These are phyloP conservation scores for Apophysomyces trapeziformis DNA, from an alignment of 371 early-diverging fungal genomes.

Conservation along the genomic window DNA sequence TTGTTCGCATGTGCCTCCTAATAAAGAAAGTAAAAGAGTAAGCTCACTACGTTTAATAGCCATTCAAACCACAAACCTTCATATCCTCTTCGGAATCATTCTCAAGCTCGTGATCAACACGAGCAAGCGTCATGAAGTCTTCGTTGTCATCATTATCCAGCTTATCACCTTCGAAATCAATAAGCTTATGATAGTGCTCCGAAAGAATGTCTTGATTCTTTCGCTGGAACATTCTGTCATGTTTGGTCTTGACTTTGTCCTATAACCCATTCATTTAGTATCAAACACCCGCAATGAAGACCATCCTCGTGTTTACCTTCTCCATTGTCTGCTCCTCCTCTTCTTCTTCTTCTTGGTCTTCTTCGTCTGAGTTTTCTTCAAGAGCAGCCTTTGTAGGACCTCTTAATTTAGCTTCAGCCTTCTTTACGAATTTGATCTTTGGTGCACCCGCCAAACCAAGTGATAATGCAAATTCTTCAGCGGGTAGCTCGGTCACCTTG, in stretches of 20 bases:
- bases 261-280: slow-evolving; percentile 17
- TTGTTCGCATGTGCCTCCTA: slow-evolving; percentile 27
- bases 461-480: slow-evolving; percentile 85
- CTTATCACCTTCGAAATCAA: slow-evolving; percentile 65
- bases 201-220: slow-evolving; percentile 92
- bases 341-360: slow-evolving; percentile 35
- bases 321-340: slow-evolving; percentile 41
- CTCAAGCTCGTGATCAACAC: slow-evolving; percentile 73
- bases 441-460: slow-evolving; percentile 95
- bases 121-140: slow-evolving; percentile 83
- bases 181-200: slow-evolving; percentile 86
- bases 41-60: slow-evolving; percentile 13
- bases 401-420: slow-evolving; percentile 30
- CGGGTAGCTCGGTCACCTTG: slow-evolving; percentile 83
- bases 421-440: slow-evolving; percentile 86
- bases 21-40: not conserved
- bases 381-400: slow-evolving; percentile 22
- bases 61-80: slow-evolving; percentile 13
- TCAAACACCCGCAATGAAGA: not conserved
- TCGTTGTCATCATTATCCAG: slow-evolving; percentile 57
- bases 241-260: slow-evolving; percentile 68
- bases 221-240: slow-evolving; percentile 90
- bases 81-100: slow-evolving; percentile 45
- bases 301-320: slow-evolving; percentile 20
- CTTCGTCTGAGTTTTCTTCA: slow-evolving; percentile 36